Conservation (phyloP, 441 rosid genomes). For the Eruca vesicaria region DNA sequence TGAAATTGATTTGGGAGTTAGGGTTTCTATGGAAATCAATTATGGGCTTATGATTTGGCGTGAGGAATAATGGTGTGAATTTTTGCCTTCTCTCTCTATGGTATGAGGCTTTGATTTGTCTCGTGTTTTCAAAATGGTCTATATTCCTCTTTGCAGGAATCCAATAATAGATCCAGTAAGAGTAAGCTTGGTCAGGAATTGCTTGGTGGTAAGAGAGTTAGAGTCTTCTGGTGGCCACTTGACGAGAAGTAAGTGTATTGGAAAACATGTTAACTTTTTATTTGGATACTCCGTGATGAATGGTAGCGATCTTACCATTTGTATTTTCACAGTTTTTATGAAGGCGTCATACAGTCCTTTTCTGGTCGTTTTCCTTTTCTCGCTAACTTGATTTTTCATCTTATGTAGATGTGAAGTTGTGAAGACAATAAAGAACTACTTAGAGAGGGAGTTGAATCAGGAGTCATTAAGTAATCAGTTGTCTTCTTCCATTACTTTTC, state of each 20-base stretch:
- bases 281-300: neutral
- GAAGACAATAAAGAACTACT: too few relatives aligned
- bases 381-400: too few relatives aligned
- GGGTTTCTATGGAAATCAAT: too few relatives aligned
- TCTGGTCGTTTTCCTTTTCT: too few relatives aligned
- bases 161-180: conserved; percentile 32
- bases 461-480: too few relatives aligned
- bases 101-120: conserved; percentile 2
- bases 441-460: too few relatives aligned
- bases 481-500: too few relatives aligned
- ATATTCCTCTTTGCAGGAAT: conserved; percentile 43
- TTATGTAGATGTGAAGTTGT: too few relatives aligned
- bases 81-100: conserved; percentile 10
- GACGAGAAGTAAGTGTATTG: conserved; percentile 53
- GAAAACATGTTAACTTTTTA: neutral
- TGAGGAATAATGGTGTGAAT: conserved; percentile 48
- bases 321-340: conserved; percentile 61
- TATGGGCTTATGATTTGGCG: too few relatives aligned
- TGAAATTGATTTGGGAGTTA: too few relatives aligned
- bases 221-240: conserved; percentile 85
- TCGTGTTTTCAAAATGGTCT: neutral
- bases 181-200: conserved; percentile 42
- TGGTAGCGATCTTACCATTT: neutral
- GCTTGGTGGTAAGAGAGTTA: conserved; percentile 58
- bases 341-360: conserved; percentile 52